Evolutionary conservation across 768 basidiomycete genomes (phyloP), one percentile per base, ranked within the genome.

Genomic region (Rossbeevera mucosa): DNA sequence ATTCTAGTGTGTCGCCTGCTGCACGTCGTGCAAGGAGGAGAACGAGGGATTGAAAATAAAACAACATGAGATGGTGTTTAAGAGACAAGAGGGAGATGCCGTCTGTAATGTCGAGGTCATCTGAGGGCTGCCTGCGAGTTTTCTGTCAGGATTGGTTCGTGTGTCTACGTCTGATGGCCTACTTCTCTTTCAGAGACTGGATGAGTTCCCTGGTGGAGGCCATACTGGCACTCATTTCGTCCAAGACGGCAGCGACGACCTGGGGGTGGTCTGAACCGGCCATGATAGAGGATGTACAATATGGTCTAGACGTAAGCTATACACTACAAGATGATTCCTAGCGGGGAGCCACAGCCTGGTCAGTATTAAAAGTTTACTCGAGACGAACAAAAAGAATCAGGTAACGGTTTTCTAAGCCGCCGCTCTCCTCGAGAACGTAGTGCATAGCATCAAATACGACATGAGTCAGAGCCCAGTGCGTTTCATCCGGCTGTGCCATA

Each of bases 41-140:
- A 28, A 83, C 76, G 33, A 96, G 76, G 13, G 91, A 86, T 52
- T 93, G 92, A 9, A 96, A 74, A 67, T 96, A 95, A 2, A 86
- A 86, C 3, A 97, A 70, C 54, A 96, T 77, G 20, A 89, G 68
- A 49, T 93, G 82, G 59, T 94, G 87, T 71, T 96, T 94, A 46
- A 94, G 71, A 11, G 91, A 88, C 21, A 99, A 76, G 5, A 99
- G 76, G 0, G 96, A 97, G 55, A 99, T 91, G 33, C 96, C 96
- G 26, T 90, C 79, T 60, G 76, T 78, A 11, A 77, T 80, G 55
- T 87, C 76, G 28, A 81, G 50, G 26, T 74, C 72, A 24, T 71
- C 58, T 2, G 52, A 58, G 33, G 64, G 51, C 26, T 64, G 58
- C 53, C 71, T 78, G 50, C 18, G 45, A 16, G 12, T n/a, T 2